phyloP scores from a whole-genome alignment of 345 rosid species.

The Microthlaspi erraticum region DNA sequence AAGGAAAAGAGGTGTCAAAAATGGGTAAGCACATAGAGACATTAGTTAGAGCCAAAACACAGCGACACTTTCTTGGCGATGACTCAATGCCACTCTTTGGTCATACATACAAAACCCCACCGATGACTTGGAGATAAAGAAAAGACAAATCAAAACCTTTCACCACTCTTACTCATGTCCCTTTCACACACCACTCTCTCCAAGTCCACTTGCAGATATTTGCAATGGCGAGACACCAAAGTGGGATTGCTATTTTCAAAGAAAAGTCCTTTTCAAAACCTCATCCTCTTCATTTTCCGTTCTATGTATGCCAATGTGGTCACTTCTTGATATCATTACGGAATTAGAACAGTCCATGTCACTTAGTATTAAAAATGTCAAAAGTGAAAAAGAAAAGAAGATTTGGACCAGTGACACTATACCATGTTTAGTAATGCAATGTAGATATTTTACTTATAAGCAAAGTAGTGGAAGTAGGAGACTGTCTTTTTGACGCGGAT shows the following conservation, averaged over 20 bases:
- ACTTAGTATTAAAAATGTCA: conserved; percentile 18
- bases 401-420: conserved; percentile 22
- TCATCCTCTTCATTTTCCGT: conserved; percentile 30
- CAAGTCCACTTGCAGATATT: conserved; percentile 38
- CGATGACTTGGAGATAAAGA: conserved; percentile 38
- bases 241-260: conserved; percentile 36
- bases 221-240: conserved; percentile 35
- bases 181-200: conserved; percentile 32
- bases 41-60: conserved; percentile 13
- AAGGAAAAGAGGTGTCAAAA: conserved; percentile 20
- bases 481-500: conserved; percentile 42
- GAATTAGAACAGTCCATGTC: conserved; percentile 36
- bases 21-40: conserved; percentile 12
- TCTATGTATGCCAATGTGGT: conserved; percentile 22
- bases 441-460: conserved; percentile 12
- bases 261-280: conserved; percentile 30
- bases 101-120: conserved; percentile 37
- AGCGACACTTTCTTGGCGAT: conserved; percentile 29
- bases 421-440: conserved; percentile 26
- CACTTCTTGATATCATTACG: conserved; percentile 38
- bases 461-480: conserved; percentile 19
- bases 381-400: conserved; percentile 29
- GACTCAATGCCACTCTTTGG: conserved; percentile 36
- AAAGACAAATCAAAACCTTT: conserved; percentile 39
- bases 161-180: conserved; percentile 30